Percentiles rank a stretch among this genome's conserved stretches.
Evolutionary conservation across 2,329 filamentous ascomycete species (phyloP).

Genomic region (Penicillium sumatraense): DNA sequence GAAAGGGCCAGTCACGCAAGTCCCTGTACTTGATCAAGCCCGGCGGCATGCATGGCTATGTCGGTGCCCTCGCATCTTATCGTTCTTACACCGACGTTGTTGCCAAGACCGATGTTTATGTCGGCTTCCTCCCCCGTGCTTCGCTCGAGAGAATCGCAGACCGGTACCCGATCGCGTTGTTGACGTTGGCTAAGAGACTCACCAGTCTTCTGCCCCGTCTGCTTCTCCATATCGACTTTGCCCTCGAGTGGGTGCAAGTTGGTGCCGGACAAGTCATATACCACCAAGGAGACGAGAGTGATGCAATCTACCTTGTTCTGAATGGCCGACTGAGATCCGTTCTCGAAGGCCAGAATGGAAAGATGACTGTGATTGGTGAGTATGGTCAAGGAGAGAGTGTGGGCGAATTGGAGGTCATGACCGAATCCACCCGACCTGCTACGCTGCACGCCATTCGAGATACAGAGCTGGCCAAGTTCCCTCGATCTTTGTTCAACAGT

Average conservation of each 20-base stretch:
- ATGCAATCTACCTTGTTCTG: conserved; percentile 96
- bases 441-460: conserved; percentile 95
- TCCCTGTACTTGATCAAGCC: conserved; percentile 92
- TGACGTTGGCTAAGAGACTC: conserved; percentile 94
- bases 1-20: conserved; percentile 58
- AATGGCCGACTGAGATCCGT: conserved; percentile 89
- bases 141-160: conserved; percentile 92
- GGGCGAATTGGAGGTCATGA: conserved; percentile 94
- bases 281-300: conserved; percentile 91
- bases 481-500: conserved; percentile 95
- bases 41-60: conserved; percentile 89
- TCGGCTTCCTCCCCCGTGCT: conserved; percentile 85
- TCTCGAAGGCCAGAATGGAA: conserved; percentile 77
- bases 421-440: conserved; percentile 86
- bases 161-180: conserved; percentile 83
- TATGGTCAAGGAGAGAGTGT: conserved; percentile 98
- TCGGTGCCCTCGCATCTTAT: conserved; percentile 92
- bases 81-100: conserved; percentile 95
- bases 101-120: conserved; percentile 97
- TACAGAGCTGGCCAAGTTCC: conserved; percentile 94
- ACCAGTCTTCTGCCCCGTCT: conserved; percentile 87
- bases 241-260: conserved; percentile 96
- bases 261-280: conserved; percentile 94
- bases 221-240: conserved; percentile 96
- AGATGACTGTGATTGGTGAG: conserved; percentile 84